Evolutionary conservation across 2,329 filamentous ascomycete genomes (phyloP).

Genomic region (Cladophialophora yegresii): DNA sequence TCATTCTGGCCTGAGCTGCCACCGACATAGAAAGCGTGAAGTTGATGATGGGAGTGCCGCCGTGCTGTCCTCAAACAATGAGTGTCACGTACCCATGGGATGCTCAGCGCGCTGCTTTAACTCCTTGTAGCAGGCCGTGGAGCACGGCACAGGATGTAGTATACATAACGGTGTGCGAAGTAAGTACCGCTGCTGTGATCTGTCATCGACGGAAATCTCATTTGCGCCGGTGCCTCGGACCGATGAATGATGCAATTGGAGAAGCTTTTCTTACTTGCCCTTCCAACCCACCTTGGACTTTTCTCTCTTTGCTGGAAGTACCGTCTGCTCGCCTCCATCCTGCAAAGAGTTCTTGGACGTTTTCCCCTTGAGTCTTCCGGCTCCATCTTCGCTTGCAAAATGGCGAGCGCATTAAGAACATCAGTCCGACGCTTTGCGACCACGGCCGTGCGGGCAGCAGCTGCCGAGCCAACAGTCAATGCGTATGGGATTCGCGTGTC

Average conservation of each 20-base stretch:
- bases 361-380: background rate
- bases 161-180: too few relatives aligned
- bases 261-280: background rate
- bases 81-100: too few relatives aligned
- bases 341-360: background rate
- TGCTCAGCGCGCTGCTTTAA: too few relatives aligned
- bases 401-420: slow-evolving; percentile 30
- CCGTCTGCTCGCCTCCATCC: background rate
- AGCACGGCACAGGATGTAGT: too few relatives aligned
- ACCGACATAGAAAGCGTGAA: background rate
- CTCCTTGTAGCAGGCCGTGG: too few relatives aligned
- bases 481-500: slow-evolving; percentile 71
- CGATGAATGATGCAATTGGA: slow-evolving; percentile 11
- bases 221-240: slow-evolving; percentile 5
- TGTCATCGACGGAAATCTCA: background rate
- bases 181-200: background rate
- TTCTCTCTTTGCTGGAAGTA: background rate
- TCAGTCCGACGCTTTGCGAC: slow-evolving; percentile 63
- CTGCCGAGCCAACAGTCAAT: slow-evolving; percentile 39
- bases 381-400: slow-evolving; percentile 1
- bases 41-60: background rate
- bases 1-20: background rate
- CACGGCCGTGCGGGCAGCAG: slow-evolving; percentile 58
- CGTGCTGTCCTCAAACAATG: too few relatives aligned
- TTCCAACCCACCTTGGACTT: background rate